A percentile compares a stretch with the other conserved stretches of the same genome.
Evolutionary conservation across 768 basidiomycete species (phyloP).

Genomic region (Termitomyces sp.): DNA sequence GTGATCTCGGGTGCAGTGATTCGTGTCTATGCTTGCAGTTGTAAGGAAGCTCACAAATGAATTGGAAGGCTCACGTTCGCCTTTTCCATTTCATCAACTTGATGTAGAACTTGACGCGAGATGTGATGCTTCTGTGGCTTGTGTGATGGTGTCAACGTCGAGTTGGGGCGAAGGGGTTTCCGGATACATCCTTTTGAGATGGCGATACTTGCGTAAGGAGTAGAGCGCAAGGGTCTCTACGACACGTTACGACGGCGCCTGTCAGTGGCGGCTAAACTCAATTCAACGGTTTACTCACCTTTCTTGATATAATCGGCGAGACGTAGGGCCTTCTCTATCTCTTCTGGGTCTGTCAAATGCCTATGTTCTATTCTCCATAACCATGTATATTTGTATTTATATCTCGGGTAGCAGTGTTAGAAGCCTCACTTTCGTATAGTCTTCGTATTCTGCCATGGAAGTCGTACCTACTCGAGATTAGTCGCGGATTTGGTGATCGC

Average conservation of each 20-base stretch:
- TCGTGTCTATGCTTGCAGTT: not conserved
- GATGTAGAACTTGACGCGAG: conserved; percentile 9
- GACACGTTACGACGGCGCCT: not conserved
- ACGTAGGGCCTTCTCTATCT: conserved; percentile 73
- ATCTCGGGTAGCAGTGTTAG: not conserved
- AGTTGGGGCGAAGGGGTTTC: conserved; percentile 14
- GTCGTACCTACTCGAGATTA: conserved; percentile 47
- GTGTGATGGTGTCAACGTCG: conserved; percentile 9
- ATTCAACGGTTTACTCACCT: conserved; percentile 40
- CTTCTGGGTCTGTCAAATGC: conserved; percentile 56
- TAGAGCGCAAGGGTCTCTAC: conserved; percentile 82
- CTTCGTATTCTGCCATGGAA: conserved; percentile 70
- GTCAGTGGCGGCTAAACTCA: not conserved
- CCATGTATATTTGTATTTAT: conserved; percentile 2
- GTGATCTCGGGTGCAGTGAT: not conserved
- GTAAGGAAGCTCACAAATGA: not conserved
- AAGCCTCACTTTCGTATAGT: conserved; percentile 62
- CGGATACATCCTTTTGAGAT: conserved; percentile 73
- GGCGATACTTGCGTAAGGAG: conserved; percentile 77
- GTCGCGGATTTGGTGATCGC: conserved; percentile 2
- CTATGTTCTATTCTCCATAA: conserved; percentile 52
- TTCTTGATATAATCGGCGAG: conserved; percentile 85
- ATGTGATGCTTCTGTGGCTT: conserved; percentile 6
- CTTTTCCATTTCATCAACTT: not conserved
- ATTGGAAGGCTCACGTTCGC: not conserved